Conservation (phyloP, 768 basidiomycete species). For the Psilocybe cyanescens region DNA sequence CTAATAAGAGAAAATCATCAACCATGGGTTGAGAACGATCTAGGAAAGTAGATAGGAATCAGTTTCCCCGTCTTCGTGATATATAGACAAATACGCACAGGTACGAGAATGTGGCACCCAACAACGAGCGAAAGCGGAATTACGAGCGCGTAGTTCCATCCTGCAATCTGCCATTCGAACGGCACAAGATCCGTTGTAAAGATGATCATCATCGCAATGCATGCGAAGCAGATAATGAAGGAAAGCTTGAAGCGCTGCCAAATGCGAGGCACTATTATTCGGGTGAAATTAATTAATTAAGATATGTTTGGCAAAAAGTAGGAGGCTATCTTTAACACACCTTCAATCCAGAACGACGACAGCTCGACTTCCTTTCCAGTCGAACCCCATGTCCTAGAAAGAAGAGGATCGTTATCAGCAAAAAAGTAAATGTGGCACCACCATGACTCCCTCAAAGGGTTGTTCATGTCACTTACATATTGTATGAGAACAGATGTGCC, state of each 20-base stretch:
- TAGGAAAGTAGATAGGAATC: conserved; percentile 19
- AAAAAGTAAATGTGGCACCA: conserved; percentile 3
- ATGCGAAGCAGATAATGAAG: conserved; percentile 61
- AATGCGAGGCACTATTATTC: conserved; percentile 67
- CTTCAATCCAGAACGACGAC: conserved; percentile 87
- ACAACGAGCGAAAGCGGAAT: conserved; percentile 73
- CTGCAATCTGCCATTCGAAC: conserved; percentile 66
- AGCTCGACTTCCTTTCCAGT: conserved; percentile 82
- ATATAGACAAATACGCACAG: conserved; percentile 48
- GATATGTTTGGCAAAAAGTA: not conserved
- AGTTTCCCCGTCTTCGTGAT: conserved; percentile 8
- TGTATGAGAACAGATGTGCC: conserved; percentile 70
- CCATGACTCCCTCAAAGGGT: not conserved
- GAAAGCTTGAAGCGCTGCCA: conserved; percentile 80
- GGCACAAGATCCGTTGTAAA: conserved; percentile 62
- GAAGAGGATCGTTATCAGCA: conserved; percentile 5
- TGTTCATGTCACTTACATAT: conserved; percentile 42
- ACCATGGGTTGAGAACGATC: conserved; percentile 85
- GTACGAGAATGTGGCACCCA: conserved; percentile 72
- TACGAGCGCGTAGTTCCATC: conserved; percentile 69
- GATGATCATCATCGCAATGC: conserved; percentile 65
- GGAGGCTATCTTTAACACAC: not conserved
- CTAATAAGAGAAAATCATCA: conserved; percentile 79
- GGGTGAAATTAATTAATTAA: conserved; percentile 4
- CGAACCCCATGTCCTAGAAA: conserved; percentile 55